Percentiles rank a stretch among this genome's conserved stretches.
These are phyloP conservation scores for Nakazawaea siamensis DNA, from an alignment of 805 yeast species.

Conservation along the genomic window DNA sequence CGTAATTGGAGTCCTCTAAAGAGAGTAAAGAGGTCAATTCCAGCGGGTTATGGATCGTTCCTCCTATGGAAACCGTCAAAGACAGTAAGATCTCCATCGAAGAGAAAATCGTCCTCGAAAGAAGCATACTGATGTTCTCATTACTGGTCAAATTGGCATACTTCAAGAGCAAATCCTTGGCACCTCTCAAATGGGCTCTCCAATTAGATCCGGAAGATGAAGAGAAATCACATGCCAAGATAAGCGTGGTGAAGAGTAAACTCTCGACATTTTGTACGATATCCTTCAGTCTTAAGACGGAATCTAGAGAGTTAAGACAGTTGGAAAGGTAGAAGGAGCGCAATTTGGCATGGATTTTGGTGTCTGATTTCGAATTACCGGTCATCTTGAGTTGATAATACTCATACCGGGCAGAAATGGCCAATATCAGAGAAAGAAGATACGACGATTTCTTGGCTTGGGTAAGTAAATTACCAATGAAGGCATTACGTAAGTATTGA, in stretches of 20 bases:
- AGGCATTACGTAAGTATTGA: slow-evolving; percentile 23
- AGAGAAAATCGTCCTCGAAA: slow-evolving; percentile 25
- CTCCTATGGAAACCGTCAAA: slow-evolving; percentile 48
- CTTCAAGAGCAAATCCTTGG: slow-evolving; percentile 52
- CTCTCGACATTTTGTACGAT: slow-evolving; percentile 57
- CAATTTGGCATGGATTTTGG: slow-evolving; percentile 44
- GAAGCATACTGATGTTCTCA: slow-evolving; percentile 6
- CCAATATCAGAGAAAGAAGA: slow-evolving; percentile 59
- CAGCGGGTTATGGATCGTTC: slow-evolving; percentile 42
- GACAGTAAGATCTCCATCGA: slow-evolving; percentile 57
- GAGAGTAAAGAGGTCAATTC: slow-evolving; percentile 34
- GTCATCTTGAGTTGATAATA: slow-evolving; percentile 18
- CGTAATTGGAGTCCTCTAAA: slow-evolving; percentile 17
- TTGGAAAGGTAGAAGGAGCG: slow-evolving; percentile 54
- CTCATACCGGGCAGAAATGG: slow-evolving; percentile 59
- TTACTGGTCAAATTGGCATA: slow-evolving; percentile 23
- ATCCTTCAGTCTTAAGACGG: slow-evolving; percentile 33
- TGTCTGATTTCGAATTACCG: slow-evolving; percentile 5
- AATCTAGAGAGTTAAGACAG: slow-evolving; percentile 55
- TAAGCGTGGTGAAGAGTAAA: slow-evolving; percentile 56
- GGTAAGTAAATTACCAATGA: slow-evolving; percentile 22
- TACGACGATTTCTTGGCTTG: slow-evolving; percentile 44
- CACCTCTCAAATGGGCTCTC: slow-evolving; percentile 64
- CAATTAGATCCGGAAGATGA: slow-evolving; percentile 51
- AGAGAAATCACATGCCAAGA: slow-evolving; percentile 59